phyloP scores from a whole-genome alignment of 331 rosid genomes.

The Quercus lobata region DNA sequence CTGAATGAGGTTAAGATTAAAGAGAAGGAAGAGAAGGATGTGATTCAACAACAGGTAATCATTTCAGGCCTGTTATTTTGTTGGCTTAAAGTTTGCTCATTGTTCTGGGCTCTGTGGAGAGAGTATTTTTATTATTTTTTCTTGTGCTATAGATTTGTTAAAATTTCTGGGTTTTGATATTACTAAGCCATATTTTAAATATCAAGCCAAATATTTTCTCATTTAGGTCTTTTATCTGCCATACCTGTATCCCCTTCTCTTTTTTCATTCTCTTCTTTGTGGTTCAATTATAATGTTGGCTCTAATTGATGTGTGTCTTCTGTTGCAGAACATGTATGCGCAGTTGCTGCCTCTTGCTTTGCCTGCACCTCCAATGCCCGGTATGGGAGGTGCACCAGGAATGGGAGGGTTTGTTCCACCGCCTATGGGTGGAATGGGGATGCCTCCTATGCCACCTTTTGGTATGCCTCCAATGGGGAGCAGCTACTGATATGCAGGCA shows the following conservation, averaged over 20 bases:
- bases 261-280: not conserved
- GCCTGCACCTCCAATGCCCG: conserved; percentile 99
- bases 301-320: conserved; percentile 10
- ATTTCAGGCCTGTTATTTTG: not conserved
- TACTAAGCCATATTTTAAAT: too few species aligned
- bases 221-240: not conserved
- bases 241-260: not conserved
- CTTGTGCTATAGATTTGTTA: not conserved
- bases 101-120: not conserved
- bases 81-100: not conserved
- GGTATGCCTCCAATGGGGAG: conserved; percentile 99
- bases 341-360: conserved; percentile 95
- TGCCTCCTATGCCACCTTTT: conserved; percentile 98
- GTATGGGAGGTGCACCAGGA: conserved; percentile 67
- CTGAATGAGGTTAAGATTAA: conserved; percentile 66
- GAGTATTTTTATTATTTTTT: not conserved
- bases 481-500: conserved; percentile 48
- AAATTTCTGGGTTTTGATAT: not conserved
- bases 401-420: conserved; percentile 87
- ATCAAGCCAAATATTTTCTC: not conserved
- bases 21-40: conserved; percentile 89
- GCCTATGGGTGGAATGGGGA: conserved; percentile 90
- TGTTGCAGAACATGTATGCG: conserved; percentile 96
- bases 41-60: conserved; percentile 85
- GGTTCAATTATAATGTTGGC: not conserved